Conservation (phyloP, 768 basidiomycete species). For the Basidioascus undulatus region DNA sequence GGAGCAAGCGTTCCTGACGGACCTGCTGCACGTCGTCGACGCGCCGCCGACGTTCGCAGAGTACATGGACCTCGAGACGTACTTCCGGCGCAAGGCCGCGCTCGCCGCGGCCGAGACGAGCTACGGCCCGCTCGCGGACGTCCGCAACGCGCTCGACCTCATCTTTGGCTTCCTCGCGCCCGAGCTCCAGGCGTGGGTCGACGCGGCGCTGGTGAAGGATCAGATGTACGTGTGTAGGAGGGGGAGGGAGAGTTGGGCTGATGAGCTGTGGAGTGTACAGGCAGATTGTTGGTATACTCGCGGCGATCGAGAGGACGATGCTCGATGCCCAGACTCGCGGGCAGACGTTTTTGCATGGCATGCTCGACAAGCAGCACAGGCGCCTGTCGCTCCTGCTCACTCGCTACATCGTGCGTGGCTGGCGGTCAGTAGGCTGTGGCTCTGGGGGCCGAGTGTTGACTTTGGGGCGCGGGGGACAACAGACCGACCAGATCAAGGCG, state of each 20-base stretch:
- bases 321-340: constrained; percentile 55
- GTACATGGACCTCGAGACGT: constrained; percentile 78
- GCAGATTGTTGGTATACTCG: constrained; percentile 63
- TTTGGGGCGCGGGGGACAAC: not conserved
- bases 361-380: constrained; percentile 56
- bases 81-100: constrained; percentile 78
- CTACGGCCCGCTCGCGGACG: constrained; percentile 21
- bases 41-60: constrained; percentile 68
- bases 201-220: constrained; percentile 49
- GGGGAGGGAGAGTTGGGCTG: no score
- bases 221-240: constrained; percentile 43
- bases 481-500: constrained; percentile 67
- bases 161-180: constrained; percentile 79
- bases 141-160: constrained; percentile 73
- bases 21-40: constrained; percentile 81
- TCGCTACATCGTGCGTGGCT: no score
- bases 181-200: constrained; percentile 67
- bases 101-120: constrained; percentile 37
- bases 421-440: no score
- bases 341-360: constrained; percentile 41
- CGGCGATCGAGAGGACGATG: constrained; percentile 48
- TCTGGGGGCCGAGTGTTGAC: no score
- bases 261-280: no score
- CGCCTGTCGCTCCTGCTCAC: constrained; percentile 12
- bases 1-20: constrained; percentile 69